Evolutionary conservation across 1,284 basidiomycete genomes (phyloP).

Genomic region (Cystobasidiaceae sp.): DNA sequence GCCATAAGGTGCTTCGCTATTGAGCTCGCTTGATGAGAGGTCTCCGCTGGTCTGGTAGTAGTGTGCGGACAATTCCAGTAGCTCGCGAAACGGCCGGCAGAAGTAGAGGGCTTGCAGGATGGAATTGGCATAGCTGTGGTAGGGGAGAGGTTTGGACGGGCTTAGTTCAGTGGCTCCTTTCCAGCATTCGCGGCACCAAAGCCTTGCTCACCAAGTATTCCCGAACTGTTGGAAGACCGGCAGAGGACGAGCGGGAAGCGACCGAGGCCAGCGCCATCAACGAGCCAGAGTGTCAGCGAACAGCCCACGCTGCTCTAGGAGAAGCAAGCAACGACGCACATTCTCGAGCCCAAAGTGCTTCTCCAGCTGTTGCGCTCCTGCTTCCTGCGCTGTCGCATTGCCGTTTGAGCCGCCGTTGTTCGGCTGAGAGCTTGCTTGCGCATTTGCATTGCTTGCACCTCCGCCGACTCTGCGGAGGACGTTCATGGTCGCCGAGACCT

Average conservation of each 20-base stretch:
- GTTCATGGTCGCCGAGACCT: not conserved
- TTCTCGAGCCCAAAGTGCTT: conserved; percentile 79
- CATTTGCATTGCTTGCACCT: conserved; percentile 16
- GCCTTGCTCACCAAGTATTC: conserved; percentile 17
- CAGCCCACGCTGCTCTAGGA: too few relatives aligned
- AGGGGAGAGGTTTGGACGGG: too few relatives aligned
- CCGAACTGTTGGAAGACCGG: conserved; percentile 14
- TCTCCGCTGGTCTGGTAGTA: not conserved
- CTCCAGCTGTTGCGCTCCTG: conserved; percentile 41
- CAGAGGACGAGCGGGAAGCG: not conserved
- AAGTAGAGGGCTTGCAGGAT: conserved; percentile 93
- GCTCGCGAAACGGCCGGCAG: conserved; percentile 71
- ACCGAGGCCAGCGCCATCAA: not conserved
- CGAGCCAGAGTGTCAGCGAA: not conserved
- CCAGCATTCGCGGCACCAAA: not conserved
- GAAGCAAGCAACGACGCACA: conserved; percentile 52
- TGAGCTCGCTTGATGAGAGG: not conserved
- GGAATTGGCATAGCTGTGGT: conserved; percentile 80
- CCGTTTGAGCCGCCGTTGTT: conserved; percentile 5
- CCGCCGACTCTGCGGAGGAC: conserved; percentile 18
- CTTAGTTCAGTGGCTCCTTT: too few relatives aligned
- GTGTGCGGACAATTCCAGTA: conserved; percentile 49
- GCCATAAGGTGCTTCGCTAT: not conserved
- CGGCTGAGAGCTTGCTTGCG: not conserved
- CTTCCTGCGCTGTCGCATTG: conserved; percentile 6